Base-by-base conservation (phyloP, 2,329 filamentous ascomycete species). In the Neurospora sp. region DNA sequence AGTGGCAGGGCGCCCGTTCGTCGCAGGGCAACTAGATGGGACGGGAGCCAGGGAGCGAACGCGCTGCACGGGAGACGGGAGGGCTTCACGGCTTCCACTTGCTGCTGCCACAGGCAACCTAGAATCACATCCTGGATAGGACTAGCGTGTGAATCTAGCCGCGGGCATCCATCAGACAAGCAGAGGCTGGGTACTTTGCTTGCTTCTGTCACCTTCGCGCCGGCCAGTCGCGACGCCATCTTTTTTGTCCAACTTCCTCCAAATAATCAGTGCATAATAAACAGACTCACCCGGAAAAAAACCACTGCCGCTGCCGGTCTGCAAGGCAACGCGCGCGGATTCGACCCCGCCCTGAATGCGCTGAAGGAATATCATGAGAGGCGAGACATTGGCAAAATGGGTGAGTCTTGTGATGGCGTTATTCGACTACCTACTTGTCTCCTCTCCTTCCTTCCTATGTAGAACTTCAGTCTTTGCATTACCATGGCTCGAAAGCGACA, bases 321-420 rank as follows among this genome's bases (percentile, higher is more conserved):
- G 23, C 52, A 62, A 62, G 52, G 28, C 52, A 62, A 62, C 52
- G 52, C 52, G 52, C 52, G 52, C 52, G 52, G 52, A 62, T 62
- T 62, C 23, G 52, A 62, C 52, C 52, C 52, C 28, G 52, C 52
- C 52, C 23, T 62, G 52, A 62, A 62, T 62, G 52, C 52, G 52
- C 52, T 62, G 28, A 62, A 62, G 52, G 66, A 67, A 69, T 70
- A 76, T 72, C 72, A 77, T 77, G 75, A 73, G 71, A 74, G 71
- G 67, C 68, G 73, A 71, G 72, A 70, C 69, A 68, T 70, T 68
- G 71, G 72, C 69, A 76, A 71, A 76, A 77, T 77, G 76, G 75
- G 75, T 77, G 70, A 76, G 75, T 76, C 23, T 5, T 62, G 52
- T 62, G 28, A 62, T 62, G 52, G 52, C 15, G 23, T 6, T 66